Percentiles rank a stretch among this genome's conserved stretches.
phyloP scores from a whole-genome alignment of 805 yeast genomes.

The Maudiozyma bulderi region DNA sequence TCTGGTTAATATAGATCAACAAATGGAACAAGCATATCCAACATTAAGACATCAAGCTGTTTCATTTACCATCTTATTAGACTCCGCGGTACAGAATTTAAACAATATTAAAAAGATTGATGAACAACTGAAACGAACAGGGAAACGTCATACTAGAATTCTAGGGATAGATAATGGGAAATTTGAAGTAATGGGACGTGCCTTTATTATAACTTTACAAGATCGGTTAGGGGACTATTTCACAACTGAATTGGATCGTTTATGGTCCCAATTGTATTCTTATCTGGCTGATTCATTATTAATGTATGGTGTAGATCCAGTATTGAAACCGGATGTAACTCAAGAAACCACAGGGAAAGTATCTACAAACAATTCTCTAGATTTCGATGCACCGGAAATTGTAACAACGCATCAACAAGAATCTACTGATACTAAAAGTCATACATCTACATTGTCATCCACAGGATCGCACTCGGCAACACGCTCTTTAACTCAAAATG shows the following conservation, averaged over 20 bases:
- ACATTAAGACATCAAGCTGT: constrained; percentile 70
- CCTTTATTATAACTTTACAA: constrained; percentile 55
- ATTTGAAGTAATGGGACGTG: constrained; percentile 66
- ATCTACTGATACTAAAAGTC: too few species aligned
- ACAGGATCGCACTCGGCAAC: too few species aligned
- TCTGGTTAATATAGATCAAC: constrained; percentile 49
- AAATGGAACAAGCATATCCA: constrained; percentile 57
- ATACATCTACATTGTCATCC: too few species aligned
- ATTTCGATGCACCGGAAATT: not conserved
- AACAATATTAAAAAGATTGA: constrained; percentile 51
- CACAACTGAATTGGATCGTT: constrained; percentile 51
- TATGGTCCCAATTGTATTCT: constrained; percentile 63
- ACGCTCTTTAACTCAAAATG: too few species aligned
- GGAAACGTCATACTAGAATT: constrained; percentile 67
- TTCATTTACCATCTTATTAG: constrained; percentile 69
- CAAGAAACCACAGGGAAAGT: not conserved
- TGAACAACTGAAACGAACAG: constrained; percentile 51
- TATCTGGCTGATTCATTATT: constrained; percentile 59
- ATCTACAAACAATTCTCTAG: not conserved
- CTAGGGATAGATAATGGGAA: constrained; percentile 61
- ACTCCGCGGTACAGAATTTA: constrained; percentile 54
- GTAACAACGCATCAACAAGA: not conserved
- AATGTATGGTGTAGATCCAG: constrained; percentile 38
- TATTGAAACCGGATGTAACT: not conserved
- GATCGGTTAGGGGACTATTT: constrained; percentile 49